These are phyloP conservation scores for Aspergillus biplanus DNA, from an alignment of 495 filamentous ascomycete genomes.

Conservation along the genomic window DNA sequence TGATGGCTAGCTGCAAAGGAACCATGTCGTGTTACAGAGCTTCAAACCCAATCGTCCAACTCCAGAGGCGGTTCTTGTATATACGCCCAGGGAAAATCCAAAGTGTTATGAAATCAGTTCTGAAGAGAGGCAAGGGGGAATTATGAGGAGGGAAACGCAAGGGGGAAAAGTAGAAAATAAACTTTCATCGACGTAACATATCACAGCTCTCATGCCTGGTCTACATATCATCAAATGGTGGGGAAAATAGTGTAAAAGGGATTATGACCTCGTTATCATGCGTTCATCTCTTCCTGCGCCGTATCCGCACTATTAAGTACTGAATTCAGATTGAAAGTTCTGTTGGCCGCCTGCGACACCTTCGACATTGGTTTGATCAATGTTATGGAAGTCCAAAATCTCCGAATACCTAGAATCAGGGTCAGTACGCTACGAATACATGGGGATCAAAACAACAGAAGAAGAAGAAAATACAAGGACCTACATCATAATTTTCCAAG, in stretches of 20 bases:
- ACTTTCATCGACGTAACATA: constrained; percentile 20
- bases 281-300: constrained; percentile 20
- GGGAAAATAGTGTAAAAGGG: constrained; percentile 3
- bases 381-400: constrained; percentile 98
- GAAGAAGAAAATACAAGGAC: constrained; percentile 10
- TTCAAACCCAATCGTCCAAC: constrained; percentile 20
- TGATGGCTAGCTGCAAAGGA: not conserved
- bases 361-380: constrained; percentile 61
- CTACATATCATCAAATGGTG: constrained; percentile 23
- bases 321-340: constrained; percentile 33
- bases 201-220: constrained; percentile 25
- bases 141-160: constrained; percentile 2
- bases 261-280: constrained; percentile 27
- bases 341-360: constrained; percentile 41
- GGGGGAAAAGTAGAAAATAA: constrained; percentile 15
- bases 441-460: not conserved
- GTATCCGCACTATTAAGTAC: constrained; percentile 17
- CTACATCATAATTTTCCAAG: constrained; percentile 99
- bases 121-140: not conserved
- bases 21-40: constrained; percentile 22
- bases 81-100: constrained; percentile 12
- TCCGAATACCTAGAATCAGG: constrained; percentile 83
- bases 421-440: constrained; percentile 23
- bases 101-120: constrained; percentile 1
- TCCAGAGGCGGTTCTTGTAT: constrained; percentile 10